Conservation (phyloP, 2,329 filamentous ascomycete genomes). For the Tetracladium maxilliforme region DNA sequence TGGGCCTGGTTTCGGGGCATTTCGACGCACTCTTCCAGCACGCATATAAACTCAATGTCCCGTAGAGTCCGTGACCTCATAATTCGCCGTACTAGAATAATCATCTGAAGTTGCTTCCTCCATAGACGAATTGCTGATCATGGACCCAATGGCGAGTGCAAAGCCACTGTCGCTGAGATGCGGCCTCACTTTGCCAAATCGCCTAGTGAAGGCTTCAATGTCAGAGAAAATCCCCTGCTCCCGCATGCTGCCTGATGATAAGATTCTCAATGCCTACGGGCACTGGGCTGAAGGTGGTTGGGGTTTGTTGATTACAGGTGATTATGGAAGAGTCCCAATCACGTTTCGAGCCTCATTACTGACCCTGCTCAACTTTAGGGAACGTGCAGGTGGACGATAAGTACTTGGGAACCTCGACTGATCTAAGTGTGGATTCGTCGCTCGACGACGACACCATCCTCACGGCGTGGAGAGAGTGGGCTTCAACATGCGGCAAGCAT, state of each 20-base stretch:
- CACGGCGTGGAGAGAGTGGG: constrained; percentile 23
- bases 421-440: constrained; percentile 17
- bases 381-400: constrained; percentile 27
- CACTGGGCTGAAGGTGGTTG: constrained; percentile 23
- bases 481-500: constrained; percentile 12
- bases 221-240: constrained; percentile 14
- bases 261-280: constrained; percentile 20
- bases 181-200: constrained; percentile 6
- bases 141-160: too few species aligned
- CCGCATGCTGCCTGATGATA: constrained; percentile 14
- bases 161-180: constrained; percentile 5
- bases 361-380: too few species aligned
- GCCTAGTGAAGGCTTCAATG: constrained; percentile 14
- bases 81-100: too few species aligned
- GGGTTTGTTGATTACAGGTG: constrained; percentile 25
- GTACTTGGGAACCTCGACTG: constrained; percentile 19
- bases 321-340: too few species aligned
- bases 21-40: too few species aligned
- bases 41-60: too few species aligned
- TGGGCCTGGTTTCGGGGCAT: too few species aligned
- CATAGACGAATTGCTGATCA: too few species aligned
- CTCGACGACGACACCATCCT: constrained; percentile 11
- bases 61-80: too few species aligned
- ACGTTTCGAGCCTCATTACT: too few species aligned
- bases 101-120: too few species aligned